Evolutionary conservation across 352 stramenopile genomes (phyloP).

Genomic region (Pythium phragmiticola): DNA sequence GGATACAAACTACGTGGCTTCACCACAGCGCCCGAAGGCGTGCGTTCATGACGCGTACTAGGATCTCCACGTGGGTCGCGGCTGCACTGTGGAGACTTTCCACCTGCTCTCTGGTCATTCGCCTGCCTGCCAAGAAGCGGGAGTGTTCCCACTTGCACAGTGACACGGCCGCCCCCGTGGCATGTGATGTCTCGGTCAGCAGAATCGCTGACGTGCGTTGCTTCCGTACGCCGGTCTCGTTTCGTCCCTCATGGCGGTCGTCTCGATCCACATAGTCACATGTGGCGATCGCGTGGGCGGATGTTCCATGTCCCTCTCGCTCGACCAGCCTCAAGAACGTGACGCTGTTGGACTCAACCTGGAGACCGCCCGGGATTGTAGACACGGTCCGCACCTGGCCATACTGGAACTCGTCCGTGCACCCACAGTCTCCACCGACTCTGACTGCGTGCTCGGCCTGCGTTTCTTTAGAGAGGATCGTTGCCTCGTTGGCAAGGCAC

Average conservation of each 20-base stretch:
- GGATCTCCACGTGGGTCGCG: not conserved
- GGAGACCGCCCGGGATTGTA: not conserved
- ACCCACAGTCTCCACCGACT: not conserved
- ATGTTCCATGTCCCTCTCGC: not conserved
- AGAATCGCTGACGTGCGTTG: conserved; percentile 5
- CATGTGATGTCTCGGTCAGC: not conserved
- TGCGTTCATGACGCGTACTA: conserved; percentile 4
- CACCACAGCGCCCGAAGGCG: conserved; percentile 8
- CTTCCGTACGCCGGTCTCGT: not conserved
- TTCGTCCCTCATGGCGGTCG: not conserved
- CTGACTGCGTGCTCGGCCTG: not conserved
- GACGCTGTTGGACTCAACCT: conserved; percentile 1
- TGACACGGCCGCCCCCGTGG: not conserved
- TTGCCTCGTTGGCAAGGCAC: not conserved
- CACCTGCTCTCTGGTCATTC: not conserved
- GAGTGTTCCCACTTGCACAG: conserved; percentile 6
- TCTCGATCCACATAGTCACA: conserved; percentile 6
- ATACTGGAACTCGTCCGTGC: conserved; percentile 1
- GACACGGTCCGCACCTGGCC: not conserved
- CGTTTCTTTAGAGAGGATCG: not conserved
- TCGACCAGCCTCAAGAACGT: not conserved
- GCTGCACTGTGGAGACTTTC: not conserved
- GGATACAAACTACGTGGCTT: not conserved
- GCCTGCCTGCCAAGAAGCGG: not conserved
- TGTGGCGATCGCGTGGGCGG: not conserved